Conservation (phyloP, 1,284 basidiomycete species). For the Moniliella sp. region DNA sequence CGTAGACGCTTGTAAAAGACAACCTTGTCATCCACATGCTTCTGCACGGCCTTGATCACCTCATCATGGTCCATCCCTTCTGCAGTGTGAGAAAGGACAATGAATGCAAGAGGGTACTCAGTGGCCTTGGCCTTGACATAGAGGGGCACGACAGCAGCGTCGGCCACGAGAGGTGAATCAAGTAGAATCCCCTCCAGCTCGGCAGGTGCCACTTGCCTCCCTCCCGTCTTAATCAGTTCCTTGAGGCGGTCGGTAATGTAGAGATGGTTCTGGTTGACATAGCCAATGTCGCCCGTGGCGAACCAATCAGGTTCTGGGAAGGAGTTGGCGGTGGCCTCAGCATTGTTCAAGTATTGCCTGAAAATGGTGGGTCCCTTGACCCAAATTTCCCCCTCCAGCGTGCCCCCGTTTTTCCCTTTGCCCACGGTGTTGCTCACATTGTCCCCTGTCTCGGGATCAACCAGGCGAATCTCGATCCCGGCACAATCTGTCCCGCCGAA, state of each 20-base stretch:
- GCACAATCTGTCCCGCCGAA: too few relatives aligned
- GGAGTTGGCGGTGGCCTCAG: conserved; percentile 18
- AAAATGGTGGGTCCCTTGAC: conserved; percentile 39
- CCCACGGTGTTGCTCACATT: too few relatives aligned
- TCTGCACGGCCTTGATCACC: too few relatives aligned
- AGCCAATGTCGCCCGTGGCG: conserved; percentile 17
- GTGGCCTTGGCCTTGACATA: conserved; percentile 55
- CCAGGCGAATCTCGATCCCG: too few relatives aligned
- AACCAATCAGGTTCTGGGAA: conserved; percentile 15
- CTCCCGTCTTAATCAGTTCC: conserved; percentile 10
- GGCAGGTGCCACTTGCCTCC: conserved; percentile 18
- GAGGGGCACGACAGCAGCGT: conserved; percentile 53
- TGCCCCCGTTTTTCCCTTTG: too few relatives aligned
- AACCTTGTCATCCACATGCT: too few relatives aligned
- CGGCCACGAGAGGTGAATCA: conserved; percentile 46
- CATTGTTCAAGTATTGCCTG: conserved; percentile 36
- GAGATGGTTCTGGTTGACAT: conserved; percentile 8
- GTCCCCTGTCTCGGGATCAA: too few relatives aligned
- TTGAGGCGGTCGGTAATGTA: conserved; percentile 21
- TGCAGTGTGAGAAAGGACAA: too few relatives aligned
- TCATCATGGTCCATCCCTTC: too few relatives aligned
- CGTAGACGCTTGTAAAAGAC: too few relatives aligned
- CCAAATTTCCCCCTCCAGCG: conserved; percentile 37
- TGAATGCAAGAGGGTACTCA: conserved; percentile 53
- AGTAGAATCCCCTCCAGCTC: conserved; percentile 56